These are phyloP conservation scores for Paspalum vaginatum DNA, from an alignment of 176 grass and related monocot species.

Conservation along the genomic window DNA sequence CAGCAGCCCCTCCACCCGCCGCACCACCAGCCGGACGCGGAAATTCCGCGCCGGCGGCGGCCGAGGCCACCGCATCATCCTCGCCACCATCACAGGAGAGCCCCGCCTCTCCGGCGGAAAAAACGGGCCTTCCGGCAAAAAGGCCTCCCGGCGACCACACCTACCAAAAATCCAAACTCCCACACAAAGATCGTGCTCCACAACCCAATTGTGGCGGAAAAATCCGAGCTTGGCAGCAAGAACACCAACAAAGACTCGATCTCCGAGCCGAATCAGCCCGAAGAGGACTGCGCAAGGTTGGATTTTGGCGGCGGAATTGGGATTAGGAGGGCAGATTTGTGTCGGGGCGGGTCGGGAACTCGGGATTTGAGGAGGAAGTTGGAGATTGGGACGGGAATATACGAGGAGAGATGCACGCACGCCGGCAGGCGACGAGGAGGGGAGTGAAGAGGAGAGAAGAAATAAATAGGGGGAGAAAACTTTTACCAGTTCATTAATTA, in stretches of 20 bases:
- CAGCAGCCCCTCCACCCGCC: conserved; percentile 54
- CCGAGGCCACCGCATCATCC: conserved; percentile 89
- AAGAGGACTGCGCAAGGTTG: neutral
- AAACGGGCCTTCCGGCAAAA: neutral
- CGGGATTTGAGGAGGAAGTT: conserved; percentile 42
- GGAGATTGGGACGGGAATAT: conserved; percentile 58
- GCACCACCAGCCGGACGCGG: conserved; percentile 64
- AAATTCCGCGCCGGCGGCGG: conserved; percentile 68
- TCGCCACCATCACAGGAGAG: conserved; percentile 52
- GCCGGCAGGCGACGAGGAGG: neutral
- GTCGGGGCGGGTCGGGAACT: conserved; percentile 35
- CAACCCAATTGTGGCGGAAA: conserved; percentile 7
- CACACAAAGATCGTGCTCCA: neutral
- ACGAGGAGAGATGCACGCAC: conserved; percentile 47
- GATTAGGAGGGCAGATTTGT: conserved; percentile 23
- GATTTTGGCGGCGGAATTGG: conserved; percentile 39
- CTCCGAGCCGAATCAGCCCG: conserved; percentile 25
- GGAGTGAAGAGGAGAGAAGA: conserved; percentile 11
- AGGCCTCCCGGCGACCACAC: neutral
- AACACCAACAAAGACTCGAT: conserved; percentile 13
- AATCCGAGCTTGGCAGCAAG: conserved; percentile 36
- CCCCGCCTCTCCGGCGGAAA: neutral
- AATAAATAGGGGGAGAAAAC: conserved; percentile 28
- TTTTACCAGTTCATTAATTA: neutral
- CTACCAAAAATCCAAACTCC: neutral